Evolutionary conservation across 2,329 filamentous ascomycete species (phyloP), one percentile per base, ranked within the genome.

Genomic region (Blastomyces percursus): DNA sequence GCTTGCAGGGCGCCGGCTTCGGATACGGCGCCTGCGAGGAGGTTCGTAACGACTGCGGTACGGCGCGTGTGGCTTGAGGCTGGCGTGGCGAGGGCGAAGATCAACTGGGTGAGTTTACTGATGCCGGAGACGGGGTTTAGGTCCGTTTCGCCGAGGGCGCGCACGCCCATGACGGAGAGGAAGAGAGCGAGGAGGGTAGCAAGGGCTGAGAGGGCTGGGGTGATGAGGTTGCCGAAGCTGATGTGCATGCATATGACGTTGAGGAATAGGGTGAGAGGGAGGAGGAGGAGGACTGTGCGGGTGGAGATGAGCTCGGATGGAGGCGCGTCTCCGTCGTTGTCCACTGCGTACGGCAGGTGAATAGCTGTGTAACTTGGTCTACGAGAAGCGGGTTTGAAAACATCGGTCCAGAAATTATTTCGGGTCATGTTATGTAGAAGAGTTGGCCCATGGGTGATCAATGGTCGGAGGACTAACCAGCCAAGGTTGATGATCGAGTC

Each of bases 41-140:
- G 83, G 72, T 99, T 99, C 72, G 96, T 96, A 62, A 96, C 82
- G n/a, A 99, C 87, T 14, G 91, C 90, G 21, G 74, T 75, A 50
- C 91, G 90, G 67, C 88, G 87, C 67, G 91, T 91, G 69, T 88
- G 88, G 69, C 90, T 86, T 0, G 86, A 85, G 61, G 88, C 80
- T 0, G 94, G 92, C 1, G 95, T 91, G 48, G 95, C 89, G 59
- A 96, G 78, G 2, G 94, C 94, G 74, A 99, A 97, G 71, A 97
- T 88, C 2, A 99, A 84, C 75, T 99, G 94, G 0, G 94, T 96
- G 2, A 99, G 82, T 78, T 99, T 99, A 72, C 89, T 93, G 74
- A 97, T 99, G 42, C 94, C 94, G 0, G 90, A 96, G 2, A 97
- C 94, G 0, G 94, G 94, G 71, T 97, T 97, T 11, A 99, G 81